Evolutionary conservation across 192 early-diverging fungal species (phyloP).

Genomic region (Backusella circina): DNA sequence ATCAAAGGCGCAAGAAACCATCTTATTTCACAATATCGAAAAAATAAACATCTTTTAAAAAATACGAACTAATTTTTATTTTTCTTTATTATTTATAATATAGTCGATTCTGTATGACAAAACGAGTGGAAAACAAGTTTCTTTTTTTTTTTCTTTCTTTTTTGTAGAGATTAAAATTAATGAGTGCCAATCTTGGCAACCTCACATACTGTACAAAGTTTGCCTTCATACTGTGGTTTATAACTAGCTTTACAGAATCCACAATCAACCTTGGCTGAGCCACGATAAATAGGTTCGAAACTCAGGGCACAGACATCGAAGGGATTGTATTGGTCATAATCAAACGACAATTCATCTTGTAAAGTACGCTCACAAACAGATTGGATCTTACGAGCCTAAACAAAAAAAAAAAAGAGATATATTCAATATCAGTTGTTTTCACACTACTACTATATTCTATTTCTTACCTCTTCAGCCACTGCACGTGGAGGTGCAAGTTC

Average conservation of each 20-base stretch:
- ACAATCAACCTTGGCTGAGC: conserved; percentile 75
- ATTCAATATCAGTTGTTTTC: background rate
- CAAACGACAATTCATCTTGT: conserved; percentile 74
- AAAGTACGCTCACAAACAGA: conserved; percentile 74
- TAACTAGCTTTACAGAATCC: conserved; percentile 87
- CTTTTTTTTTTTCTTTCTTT: background rate
- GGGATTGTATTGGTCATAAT: conserved; percentile 96
- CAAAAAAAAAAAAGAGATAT: background rate
- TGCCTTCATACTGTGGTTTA: conserved; percentile 76
- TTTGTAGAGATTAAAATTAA: conserved; percentile 32
- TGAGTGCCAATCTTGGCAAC: conserved; percentile 76
- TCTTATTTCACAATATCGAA: too few species aligned
- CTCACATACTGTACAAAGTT: conserved; percentile 85
- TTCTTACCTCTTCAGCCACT: conserved; percentile 69
- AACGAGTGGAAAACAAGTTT: background rate
- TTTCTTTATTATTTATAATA: background rate
- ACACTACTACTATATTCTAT: background rate
- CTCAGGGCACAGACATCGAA: conserved; percentile 85
- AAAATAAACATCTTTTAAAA: too few species aligned
- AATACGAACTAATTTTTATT: background rate
- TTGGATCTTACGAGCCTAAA: conserved; percentile 70
- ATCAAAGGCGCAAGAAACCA: too few species aligned
- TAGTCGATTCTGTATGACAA: background rate
- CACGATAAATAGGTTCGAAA: conserved; percentile 87
- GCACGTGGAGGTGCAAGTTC: conserved; percentile 81